Base-by-base conservation (phyloP, 139 green algal genomes). In the Helicosporidium sp. region DNA sequence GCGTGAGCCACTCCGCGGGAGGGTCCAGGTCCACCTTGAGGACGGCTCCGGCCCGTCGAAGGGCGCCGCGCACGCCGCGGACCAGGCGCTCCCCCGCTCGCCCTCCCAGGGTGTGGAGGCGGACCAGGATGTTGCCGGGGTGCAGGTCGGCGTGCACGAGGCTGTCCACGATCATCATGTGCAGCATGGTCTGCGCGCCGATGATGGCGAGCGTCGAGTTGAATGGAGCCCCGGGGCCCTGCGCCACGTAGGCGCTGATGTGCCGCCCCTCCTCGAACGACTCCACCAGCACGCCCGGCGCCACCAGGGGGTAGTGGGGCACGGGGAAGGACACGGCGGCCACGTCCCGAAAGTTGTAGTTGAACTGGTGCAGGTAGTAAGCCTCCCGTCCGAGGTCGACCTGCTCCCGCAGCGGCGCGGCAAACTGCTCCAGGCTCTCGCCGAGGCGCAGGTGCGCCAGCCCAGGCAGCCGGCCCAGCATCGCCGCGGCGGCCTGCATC, bases 131-230 rank as follows among this genome's bases (percentile, higher is more conserved):
- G 67, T 93, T 93, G 41, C 82, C 53, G 7, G 53, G 53, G 45
- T 60, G 53, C 36, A 97, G 62, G 58, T 97, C 89, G 1, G 78
- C 78, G 62, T 98, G 89, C 16, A 98, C 78, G 27, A 94, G 77
- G 72, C 95, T 96, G 75, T 96, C 80, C n/a, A 89, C 55, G 27
- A 93, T 57, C 70, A 93, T 76, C 79, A 92, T 93, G 63, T 94
- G 69, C 35, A 96, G 65, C 73, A 93, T 93, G 31, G 67, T 75
- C 41, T 65, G 60, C n/a, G 64, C 69, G 19, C 82, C 82, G 18
- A 91, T 63, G 48, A 71, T 50, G 5, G 80, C 81, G 43, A 91
- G 66, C 29, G 42, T 47, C 35, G 66, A 56, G 58, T 79, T 78
- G 66, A 75, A 66, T 2, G 66, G 76, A 0, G 49, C 50, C 26